Conservation (phyloP, 345 rosid genomes). For the Turritis glabra region DNA sequence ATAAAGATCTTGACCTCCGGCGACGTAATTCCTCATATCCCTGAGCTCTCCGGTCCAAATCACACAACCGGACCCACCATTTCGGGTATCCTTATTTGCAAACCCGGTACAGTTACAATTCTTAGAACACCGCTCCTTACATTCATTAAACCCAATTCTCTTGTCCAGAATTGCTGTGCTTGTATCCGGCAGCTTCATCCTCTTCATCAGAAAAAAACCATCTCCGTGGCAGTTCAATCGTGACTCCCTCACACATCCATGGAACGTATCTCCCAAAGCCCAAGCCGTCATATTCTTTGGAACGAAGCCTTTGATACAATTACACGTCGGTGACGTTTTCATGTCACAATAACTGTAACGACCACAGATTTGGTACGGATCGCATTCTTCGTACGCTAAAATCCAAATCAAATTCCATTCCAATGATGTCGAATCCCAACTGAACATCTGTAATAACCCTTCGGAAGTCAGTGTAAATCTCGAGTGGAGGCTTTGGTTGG, state of each 20-base stretch:
- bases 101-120: conserved; percentile 50
- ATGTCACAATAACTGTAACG: conserved; percentile 63
- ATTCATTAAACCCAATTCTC: conserved; percentile 35
- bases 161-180: conserved; percentile 41
- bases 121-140: conserved; percentile 38
- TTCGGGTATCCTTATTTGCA: conserved; percentile 36
- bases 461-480: conserved; percentile 47
- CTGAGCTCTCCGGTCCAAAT: conserved; percentile 46
- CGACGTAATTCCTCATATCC: conserved; percentile 35
- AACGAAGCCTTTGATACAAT: conserved; percentile 57
- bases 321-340: conserved; percentile 63
- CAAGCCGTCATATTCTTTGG: conserved; percentile 56
- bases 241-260: conserved; percentile 59
- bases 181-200: conserved; percentile 65
- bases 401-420: conserved; percentile 57
- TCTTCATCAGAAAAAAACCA: conserved; percentile 48
- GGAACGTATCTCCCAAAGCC: conserved; percentile 46
- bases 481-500: conserved; percentile 33
- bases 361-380: conserved; percentile 53
- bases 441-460: conserved; percentile 44
- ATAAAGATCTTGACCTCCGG: conserved; percentile 61
- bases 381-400: conserved; percentile 68
- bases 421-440: conserved; percentile 43
- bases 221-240: conserved; percentile 47
- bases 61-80: conserved; percentile 50